These are phyloP conservation scores for Calophaca sinica DNA, from an alignment of 306 rosid species.

Conservation along the genomic window DNA sequence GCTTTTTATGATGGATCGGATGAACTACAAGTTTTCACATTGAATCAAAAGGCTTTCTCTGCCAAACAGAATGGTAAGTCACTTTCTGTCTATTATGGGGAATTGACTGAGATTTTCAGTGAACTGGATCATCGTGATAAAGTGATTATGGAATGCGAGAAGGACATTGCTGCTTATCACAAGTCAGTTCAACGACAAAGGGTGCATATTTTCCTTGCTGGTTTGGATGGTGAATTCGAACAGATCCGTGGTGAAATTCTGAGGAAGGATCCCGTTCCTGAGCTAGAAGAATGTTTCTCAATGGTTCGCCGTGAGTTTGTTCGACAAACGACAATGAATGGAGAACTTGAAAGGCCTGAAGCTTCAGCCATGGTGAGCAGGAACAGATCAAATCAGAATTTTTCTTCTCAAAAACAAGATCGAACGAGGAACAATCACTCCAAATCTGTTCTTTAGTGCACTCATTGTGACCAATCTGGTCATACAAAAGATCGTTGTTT, in stretches of 20 bases:
- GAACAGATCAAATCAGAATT: neutral
- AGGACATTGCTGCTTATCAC: neutral
- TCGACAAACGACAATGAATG: neutral
- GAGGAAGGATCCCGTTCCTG: neutral
- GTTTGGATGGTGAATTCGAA: constrained; percentile 8
- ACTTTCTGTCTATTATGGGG: neutral
- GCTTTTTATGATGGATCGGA: too few relatives aligned
- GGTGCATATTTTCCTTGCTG: neutral
- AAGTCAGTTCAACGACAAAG: neutral
- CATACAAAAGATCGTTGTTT: neutral
- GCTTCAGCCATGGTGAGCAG: neutral
- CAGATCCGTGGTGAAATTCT: neutral
- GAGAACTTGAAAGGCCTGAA: neutral
- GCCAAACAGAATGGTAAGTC: too few relatives aligned
- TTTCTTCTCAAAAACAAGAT: neutral
- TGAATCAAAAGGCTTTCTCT: too few relatives aligned
- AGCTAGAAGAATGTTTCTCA: neutral
- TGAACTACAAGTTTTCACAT: too few relatives aligned
- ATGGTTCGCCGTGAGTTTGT: neutral
- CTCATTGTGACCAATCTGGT: neutral
- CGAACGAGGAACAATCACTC: neutral
- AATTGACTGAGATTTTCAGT: neutral
- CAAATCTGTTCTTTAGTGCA: neutral
- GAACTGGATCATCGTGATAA: constrained; percentile 14
- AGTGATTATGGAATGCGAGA: neutral